Conservation (phyloP, 169 alveolate genomes). For the Besnoitia besnoiti region DNA sequence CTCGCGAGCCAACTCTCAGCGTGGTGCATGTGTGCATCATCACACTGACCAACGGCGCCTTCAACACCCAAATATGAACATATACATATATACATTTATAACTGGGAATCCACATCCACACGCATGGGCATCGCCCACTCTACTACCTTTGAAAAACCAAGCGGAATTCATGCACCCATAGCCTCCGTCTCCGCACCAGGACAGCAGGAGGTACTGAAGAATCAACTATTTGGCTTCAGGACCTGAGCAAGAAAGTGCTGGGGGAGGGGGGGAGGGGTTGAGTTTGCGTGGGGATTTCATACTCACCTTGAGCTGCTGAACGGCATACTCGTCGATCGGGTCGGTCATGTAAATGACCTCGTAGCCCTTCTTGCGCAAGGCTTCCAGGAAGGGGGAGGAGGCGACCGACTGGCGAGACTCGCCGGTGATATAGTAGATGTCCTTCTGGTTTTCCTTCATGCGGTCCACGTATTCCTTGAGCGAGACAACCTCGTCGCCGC, state of each 20-base stretch:
- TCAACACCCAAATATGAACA: not conserved
- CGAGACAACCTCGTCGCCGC: constrained; percentile 97
- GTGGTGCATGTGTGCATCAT: not conserved
- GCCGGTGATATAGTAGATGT: constrained; percentile 99
- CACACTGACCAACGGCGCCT: not conserved
- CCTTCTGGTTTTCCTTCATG: constrained; percentile 99
- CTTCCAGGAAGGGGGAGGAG: constrained; percentile 98
- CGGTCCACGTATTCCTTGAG: constrained; percentile 97
- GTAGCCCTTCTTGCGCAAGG: constrained; percentile 94
- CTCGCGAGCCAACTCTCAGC: not conserved
- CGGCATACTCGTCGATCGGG: constrained; percentile 99
- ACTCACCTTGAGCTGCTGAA: constrained; percentile 93
- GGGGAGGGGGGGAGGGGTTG: not conserved
- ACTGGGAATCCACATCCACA: not conserved
- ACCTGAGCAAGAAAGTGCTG: not conserved
- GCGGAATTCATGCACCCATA: too few relatives aligned
- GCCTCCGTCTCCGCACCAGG: too few relatives aligned
- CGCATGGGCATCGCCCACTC: not conserved
- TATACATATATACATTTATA: too few relatives aligned
- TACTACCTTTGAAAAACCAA: too few relatives aligned
- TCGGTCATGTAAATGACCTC: constrained; percentile 99
- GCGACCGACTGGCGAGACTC: constrained; percentile 96
- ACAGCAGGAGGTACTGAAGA: too few relatives aligned
- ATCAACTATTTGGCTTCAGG: not conserved
- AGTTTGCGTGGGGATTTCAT: not conserved